Conservation (phyloP, 2,329 filamentous ascomycete genomes). For the Myriosclerotinia curreyana region DNA sequence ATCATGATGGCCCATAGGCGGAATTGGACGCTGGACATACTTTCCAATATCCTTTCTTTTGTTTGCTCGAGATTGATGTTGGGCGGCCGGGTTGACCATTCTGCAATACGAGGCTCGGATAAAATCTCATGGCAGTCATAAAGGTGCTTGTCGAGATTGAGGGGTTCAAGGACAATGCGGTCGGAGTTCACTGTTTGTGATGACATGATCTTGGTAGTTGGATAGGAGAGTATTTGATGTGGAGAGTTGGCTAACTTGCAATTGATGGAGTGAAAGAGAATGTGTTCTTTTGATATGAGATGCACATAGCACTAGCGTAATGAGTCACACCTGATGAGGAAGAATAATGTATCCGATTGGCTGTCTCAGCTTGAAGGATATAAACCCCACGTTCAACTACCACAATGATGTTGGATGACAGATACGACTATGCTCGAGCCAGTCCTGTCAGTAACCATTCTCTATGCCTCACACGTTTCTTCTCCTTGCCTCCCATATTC, state of each 20-base stretch:
- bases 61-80: slow-evolving; percentile 1
- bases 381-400: neutral
- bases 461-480: slow-evolving; percentile 8
- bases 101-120: neutral
- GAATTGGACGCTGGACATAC: neutral
- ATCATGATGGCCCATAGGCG: slow-evolving; percentile 8
- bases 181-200: neutral
- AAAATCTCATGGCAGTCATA: neutral
- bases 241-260: neutral
- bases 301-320: neutral
- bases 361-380: neutral
- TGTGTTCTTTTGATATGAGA: neutral
- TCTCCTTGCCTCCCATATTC: neutral
- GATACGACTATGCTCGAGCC: neutral
- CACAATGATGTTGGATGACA: neutral
- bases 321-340: neutral
- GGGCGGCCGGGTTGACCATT: slow-evolving; percentile 12
- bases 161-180: slow-evolving; percentile 7
- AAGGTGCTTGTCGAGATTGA: neutral
- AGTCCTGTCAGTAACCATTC: slow-evolving; percentile 13
- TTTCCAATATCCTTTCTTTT: neutral
- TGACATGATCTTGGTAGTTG: neutral
- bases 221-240: neutral
- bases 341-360: neutral
- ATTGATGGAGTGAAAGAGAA: neutral